Base-by-base conservation (phyloP, 2,329 filamentous ascomycete species). In the Thermothelomyces thermophilus region DNA sequence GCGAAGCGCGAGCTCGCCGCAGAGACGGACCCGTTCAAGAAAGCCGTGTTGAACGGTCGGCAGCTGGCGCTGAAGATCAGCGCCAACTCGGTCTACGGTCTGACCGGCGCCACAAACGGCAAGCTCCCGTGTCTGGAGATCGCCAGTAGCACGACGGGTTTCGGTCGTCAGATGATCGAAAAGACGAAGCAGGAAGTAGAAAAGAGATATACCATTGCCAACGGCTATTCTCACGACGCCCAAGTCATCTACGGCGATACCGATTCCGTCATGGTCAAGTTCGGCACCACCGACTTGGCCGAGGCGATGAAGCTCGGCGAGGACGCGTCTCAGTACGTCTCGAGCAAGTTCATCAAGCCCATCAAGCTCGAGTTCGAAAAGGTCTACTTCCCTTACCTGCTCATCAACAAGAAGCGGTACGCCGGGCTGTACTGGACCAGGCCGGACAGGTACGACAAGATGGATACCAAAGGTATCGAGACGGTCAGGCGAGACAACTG, bases 401-500 rank as follows among this genome's bases (percentile, higher is more conserved):
- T 98, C 45, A 98, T 98, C 82, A 98, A 98, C 82, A 98, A 98
- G 76, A 98, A 98, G 75, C 86, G 93, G 56, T 98, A 98, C 63
- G 93, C 93, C 8, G 93, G 93, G n/a, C 71, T 98, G 28, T 97
- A 89, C 71, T 98, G 90, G 90, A 98, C 93, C 5, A 93, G 86
- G 58, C 82, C 91, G 0, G 80, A 91, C 36, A 96, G 95, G 69
- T 93, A 86, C 67, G 94, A 98, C 77, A 98, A 97, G 75, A 98
- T 98, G 94, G 93, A 98, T 69, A 97, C 89, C 53, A 98, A 98
- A 68, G 93, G 93, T 76, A 97, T 98, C 58, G 93, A 98, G 70
- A 98, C 93, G 3, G 94, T 98, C 41, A 85, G 93, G 59, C 79
- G 93, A 76, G 93, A 98, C 68, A 98, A 98, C 65, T 98, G 93